Base-by-base conservation (phyloP, 129 eudicot genomes). In the Tanacetum coccineum region DNA sequence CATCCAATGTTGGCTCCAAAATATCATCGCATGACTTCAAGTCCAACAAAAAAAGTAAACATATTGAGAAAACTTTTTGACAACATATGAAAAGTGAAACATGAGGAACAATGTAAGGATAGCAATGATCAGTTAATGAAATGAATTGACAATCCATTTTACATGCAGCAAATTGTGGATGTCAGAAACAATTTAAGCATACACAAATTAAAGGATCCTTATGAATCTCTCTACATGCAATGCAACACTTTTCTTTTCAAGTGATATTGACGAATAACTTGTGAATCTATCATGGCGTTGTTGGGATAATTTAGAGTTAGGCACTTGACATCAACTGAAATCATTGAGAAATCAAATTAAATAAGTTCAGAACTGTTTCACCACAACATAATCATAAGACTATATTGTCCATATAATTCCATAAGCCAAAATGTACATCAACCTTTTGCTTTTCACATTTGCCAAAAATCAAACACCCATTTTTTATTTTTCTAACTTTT, bases 1-100 rank as follows among this genome's bases (percentile, higher is more conserved):
- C 87, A 67, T 86, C 96, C 79, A 93, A 76, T 45, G 85, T 76
- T 32, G 98, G 98, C 88, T 93, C 98, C 74, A 88, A 82, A 25
- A 93, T 84, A 73, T 82, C 78, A 61, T 86, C 96, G 60, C 79
- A 88, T n/a, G 88, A 79, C 98, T 92, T 70, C 61, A 85, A 71
- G 71, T 19, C 63, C 74, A 25, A 69, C 18, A 39, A 14, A 21
- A 48, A 71, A 78, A 50, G 50, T 55, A 46, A 56, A 62, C 44
- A 45, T 10, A 45, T 18, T 53, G 10, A 70, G 61, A 54, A 76
- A 61, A 2, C 42, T 36, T 7, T 36, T 36, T 36, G 42, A 36
- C 42, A 36, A 20, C 30, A 62, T 52, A 18, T 20, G 6, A 52
- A 50, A 74, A 60, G 50, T 7, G 12, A 18, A 17, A 19, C 45